phyloP scores from a whole-genome alignment of 805 yeast species.

The Monosporozyma aerobia region DNA sequence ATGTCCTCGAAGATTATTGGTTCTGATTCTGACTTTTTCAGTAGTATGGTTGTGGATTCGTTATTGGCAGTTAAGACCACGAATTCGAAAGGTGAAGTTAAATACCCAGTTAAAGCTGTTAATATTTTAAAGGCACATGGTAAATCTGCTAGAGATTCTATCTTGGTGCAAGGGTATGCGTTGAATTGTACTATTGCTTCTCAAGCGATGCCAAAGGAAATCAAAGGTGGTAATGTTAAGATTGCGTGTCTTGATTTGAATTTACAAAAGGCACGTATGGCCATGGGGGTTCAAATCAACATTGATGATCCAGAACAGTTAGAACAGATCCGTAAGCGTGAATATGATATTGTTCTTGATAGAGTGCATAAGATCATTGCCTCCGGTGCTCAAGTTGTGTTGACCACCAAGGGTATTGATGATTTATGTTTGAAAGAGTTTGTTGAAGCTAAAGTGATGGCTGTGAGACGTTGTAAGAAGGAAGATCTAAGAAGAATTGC shows the following conservation, averaged over 20 bases:
- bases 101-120: conserved; percentile 95
- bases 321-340: conserved; percentile 85
- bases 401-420: conserved; percentile 92
- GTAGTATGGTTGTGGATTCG: conserved; percentile 88
- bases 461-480: conserved; percentile 92
- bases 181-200: conserved; percentile 94
- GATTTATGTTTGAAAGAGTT: conserved; percentile 86
- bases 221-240: conserved; percentile 45
- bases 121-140: conserved; percentile 96
- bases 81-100: conserved; percentile 76
- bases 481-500: conserved; percentile 96
- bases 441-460: conserved; percentile 87
- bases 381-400: conserved; percentile 87
- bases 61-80: conserved; percentile 89
- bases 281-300: conserved; percentile 94
- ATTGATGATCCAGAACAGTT: conserved; percentile 96
- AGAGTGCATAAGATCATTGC: conserved; percentile 70
- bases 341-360: conserved; percentile 76
- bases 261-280: conserved; percentile 93
- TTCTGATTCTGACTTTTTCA: conserved; percentile 82
- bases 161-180: conserved; percentile 88
- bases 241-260: conserved; percentile 88
- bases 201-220: conserved; percentile 81
- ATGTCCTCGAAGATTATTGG: conserved; percentile 97
- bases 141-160: conserved; percentile 78